Percentiles rank a stretch among this genome's conserved stretches.
Evolutionary conservation across 352 stramenopile species (phyloP).

Genomic region (Poterioochromonas sp.): DNA sequence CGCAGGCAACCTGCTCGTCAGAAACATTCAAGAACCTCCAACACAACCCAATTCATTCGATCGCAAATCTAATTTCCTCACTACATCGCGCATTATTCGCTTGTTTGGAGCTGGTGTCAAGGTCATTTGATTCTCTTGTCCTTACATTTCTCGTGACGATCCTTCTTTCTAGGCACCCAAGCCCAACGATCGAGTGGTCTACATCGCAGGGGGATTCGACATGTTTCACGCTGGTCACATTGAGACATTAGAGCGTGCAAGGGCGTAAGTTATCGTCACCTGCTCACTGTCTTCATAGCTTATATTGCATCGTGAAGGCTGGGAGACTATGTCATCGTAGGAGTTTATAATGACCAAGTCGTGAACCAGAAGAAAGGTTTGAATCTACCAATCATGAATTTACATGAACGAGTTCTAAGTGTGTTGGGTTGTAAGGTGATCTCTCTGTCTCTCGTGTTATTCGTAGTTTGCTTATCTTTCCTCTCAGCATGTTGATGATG

Average conservation of each 20-base stretch:
- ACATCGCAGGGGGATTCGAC: constrained; percentile 95
- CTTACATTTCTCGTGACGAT: too few relatives aligned
- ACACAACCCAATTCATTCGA: constrained; percentile 25
- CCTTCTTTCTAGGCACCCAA: constrained; percentile 14
- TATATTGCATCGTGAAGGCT: too few relatives aligned
- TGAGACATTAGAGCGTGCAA: constrained; percentile 82
- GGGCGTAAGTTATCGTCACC: constrained; percentile 42
- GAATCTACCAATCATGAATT: constrained; percentile 94
- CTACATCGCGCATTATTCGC: constrained; percentile 84
- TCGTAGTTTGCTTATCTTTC: constrained; percentile 1
- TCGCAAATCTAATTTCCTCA: constrained; percentile 78
- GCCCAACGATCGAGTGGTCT: constrained; percentile 82
- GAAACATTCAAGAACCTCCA: neutral
- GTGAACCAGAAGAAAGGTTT: constrained; percentile 54
- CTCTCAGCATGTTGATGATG: constrained; percentile 84
- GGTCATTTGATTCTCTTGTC: constrained; percentile 4
- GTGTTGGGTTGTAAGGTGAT: constrained; percentile 76
- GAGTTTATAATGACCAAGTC: constrained; percentile 81
- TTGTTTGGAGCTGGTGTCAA: constrained; percentile 51
- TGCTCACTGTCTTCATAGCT: too few relatives aligned
- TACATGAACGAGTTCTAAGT: constrained; percentile 91
- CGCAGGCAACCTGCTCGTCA: neutral
- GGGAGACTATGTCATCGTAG: constrained; percentile 90
- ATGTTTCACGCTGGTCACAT: constrained; percentile 98
- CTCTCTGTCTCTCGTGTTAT: neutral